Conservation (phyloP, 257 asterid species). For the Gentiana macrophylla region DNA sequence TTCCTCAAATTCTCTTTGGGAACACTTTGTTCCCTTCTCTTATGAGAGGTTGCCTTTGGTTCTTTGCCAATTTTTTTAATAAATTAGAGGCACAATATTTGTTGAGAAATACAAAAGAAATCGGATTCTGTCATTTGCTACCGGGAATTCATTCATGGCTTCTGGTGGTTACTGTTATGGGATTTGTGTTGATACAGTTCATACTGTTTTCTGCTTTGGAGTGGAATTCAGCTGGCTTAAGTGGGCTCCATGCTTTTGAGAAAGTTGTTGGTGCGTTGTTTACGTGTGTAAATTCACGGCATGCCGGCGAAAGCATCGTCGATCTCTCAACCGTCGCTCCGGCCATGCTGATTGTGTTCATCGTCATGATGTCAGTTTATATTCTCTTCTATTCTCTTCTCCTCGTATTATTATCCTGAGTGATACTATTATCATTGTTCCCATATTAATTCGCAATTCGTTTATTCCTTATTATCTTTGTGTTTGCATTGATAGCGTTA, state of each 20-base stretch:
- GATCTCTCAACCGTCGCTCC: no score
- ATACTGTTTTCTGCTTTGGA: slow-evolving; percentile 18
- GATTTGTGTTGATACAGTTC: slow-evolving; percentile 32
- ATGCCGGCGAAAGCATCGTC: no score
- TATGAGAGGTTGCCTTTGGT: slow-evolving; percentile 34
- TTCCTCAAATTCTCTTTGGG: slow-evolving; percentile 39
- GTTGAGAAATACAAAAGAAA: slow-evolving; percentile 21
- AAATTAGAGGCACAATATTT: slow-evolving; percentile 14
- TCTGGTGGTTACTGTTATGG: slow-evolving; percentile 28
- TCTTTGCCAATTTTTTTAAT: slow-evolving; percentile 33
- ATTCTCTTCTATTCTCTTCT: no score
- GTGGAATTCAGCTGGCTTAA: slow-evolving; percentile 31
- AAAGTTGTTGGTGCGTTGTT: slow-evolving; percentile 42
- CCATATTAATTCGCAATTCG: no score
- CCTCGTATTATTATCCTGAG: no score
- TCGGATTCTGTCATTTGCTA: slow-evolving; percentile 40
- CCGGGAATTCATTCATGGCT: slow-evolving; percentile 23
- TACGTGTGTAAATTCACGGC: slow-evolving; percentile 6
- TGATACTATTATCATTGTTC: no score
- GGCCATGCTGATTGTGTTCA: no score
- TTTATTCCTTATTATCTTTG: no score
- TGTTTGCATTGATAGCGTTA: no score
- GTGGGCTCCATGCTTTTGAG: slow-evolving; percentile 33
- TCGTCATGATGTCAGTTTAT: no score
- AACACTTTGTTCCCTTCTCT: slow-evolving; percentile 50